Evolutionary conservation across 805 yeast species (phyloP).

Genomic region (Candida fluviatilis): DNA sequence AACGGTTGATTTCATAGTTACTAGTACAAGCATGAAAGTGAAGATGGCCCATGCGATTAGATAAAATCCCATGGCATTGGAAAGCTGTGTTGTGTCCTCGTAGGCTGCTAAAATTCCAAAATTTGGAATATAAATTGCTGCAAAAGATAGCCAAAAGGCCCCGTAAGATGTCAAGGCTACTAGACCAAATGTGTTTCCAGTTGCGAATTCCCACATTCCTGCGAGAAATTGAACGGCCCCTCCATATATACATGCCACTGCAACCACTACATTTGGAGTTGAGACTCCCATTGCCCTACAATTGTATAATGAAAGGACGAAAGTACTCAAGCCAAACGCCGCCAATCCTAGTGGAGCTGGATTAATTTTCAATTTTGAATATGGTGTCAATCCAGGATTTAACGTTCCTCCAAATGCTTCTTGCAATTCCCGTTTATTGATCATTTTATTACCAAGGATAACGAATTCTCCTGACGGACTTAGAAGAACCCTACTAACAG

Average conservation of each 20-base stretch:
- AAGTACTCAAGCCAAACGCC: conserved; percentile 61
- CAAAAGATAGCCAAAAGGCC: conserved; percentile 67
- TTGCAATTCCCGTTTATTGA: conserved; percentile 31
- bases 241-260: conserved; percentile 59
- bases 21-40: conserved; percentile 48
- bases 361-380: conserved; percentile 53
- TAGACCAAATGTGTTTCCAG: conserved; percentile 66
- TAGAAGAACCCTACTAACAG: neutral
- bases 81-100: conserved; percentile 29
- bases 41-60: conserved; percentile 62
- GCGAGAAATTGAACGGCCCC: conserved; percentile 58
- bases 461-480: conserved; percentile 30
- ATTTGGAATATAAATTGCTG: conserved; percentile 53
- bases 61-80: conserved; percentile 55
- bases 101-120: conserved; percentile 61
- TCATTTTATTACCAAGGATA: conserved; percentile 26
- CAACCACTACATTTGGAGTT: conserved; percentile 51
- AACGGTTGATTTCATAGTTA: conserved; percentile 62
- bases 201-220: conserved; percentile 62
- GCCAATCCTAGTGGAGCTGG: conserved; percentile 64
- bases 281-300: conserved; percentile 51
- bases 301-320: conserved; percentile 53
- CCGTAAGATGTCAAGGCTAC: conserved; percentile 62
- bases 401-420: conserved; percentile 35
- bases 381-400: conserved; percentile 28